Evolutionary conservation across 208 protist species (phyloP).

Genomic region (Leptomonas seymouri): DNA sequence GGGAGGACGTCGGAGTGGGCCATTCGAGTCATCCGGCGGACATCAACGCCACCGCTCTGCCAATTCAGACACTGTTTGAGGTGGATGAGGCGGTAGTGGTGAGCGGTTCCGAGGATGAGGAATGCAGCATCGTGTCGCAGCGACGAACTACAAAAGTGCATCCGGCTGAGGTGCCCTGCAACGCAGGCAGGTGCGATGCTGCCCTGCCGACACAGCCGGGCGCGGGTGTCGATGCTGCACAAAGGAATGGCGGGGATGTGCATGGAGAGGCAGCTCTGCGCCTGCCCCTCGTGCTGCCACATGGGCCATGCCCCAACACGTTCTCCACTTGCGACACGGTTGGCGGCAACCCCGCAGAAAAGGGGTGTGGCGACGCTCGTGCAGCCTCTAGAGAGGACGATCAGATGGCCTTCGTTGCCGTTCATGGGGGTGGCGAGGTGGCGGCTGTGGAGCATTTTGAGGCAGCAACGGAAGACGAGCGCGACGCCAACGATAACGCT

Average conservation of each 20-base stretch:
- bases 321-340: background rate
- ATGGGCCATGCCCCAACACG: background rate
- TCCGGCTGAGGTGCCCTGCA: background rate
- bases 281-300: constrained; percentile 6
- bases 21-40: background rate
- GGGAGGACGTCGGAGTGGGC: background rate
- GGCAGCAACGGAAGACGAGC: background rate
- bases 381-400: background rate
- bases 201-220: background rate
- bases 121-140: background rate
- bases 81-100: background rate
- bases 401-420: background rate
- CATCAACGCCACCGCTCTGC: background rate
- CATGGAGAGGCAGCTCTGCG: background rate
- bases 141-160: background rate
- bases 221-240: background rate
- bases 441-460: background rate
- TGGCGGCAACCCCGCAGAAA: background rate
- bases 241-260: background rate
- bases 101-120: background rate
- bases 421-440: background rate
- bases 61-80: background rate
- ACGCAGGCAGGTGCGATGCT: background rate
- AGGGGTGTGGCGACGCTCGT: too few species aligned
- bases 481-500: background rate